These are phyloP conservation scores for Starmerella sp. DNA, from an alignment of 805 yeast genomes.

Conservation along the genomic window DNA sequence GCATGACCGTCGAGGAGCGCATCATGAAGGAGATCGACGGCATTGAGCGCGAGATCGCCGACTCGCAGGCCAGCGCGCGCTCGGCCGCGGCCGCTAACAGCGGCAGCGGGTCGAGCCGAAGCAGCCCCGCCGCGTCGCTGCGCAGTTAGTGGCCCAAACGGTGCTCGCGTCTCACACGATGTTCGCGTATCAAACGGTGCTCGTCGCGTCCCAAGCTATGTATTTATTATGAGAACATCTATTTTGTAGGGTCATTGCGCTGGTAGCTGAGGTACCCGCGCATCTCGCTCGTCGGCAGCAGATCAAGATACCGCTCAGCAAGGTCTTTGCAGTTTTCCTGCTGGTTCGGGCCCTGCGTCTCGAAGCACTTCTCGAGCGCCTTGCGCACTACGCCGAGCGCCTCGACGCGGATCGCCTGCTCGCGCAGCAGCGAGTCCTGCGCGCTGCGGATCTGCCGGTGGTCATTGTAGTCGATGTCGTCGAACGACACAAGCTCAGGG, in stretches of 20 bases:
- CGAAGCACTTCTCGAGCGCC: conserved; percentile 64
- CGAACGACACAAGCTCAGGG: conserved; percentile 69
- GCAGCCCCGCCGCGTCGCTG: background rate
- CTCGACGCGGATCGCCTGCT: conserved; percentile 63
- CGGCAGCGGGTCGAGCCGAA: background rate
- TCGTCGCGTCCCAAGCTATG: background rate
- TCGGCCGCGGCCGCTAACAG: background rate
- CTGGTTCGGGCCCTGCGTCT: conserved; percentile 51
- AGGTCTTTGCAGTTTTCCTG: conserved; percentile 71
- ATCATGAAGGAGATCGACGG: background rate
- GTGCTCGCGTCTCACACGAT: no score
- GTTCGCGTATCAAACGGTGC: no score
- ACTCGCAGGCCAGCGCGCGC: background rate
- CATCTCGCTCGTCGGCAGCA: conserved; percentile 58
- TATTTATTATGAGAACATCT: conserved; percentile 15
- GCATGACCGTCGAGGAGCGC: background rate
- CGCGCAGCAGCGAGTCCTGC: conserved; percentile 66
- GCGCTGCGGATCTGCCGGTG: conserved; percentile 53
- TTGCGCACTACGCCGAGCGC: conserved; percentile 58
- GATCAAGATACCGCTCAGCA: conserved; percentile 54
- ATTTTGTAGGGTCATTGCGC: conserved; percentile 76
- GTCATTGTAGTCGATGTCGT: conserved; percentile 67
- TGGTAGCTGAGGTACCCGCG: conserved; percentile 77
- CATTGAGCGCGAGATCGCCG: background rate
- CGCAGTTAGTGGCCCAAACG: no score